These are phyloP conservation scores for Penicillium glabrum DNA, from an alignment of 2,329 filamentous ascomycete species.

Conservation along the genomic window DNA sequence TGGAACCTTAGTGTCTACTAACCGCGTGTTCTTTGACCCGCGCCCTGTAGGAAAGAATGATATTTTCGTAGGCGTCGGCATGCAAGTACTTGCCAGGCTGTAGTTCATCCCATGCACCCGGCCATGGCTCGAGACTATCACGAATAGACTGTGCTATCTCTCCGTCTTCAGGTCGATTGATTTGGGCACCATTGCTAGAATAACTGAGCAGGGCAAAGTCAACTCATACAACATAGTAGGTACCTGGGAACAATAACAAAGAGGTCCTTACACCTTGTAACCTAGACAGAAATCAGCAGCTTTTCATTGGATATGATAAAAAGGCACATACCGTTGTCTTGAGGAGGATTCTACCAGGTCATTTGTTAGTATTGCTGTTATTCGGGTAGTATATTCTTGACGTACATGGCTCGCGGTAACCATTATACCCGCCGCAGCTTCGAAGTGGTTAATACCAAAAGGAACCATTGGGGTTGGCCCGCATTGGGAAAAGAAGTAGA, in stretches of 20 bases:
- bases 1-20: not conserved
- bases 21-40: constrained; percentile 35
- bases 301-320: not conserved
- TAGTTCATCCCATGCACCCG: constrained; percentile 46
- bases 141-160: constrained; percentile 60
- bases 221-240: constrained; percentile 10
- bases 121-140: constrained; percentile 54
- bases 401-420: constrained; percentile 62
- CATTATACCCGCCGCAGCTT: constrained; percentile 62
- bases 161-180: constrained; percentile 61
- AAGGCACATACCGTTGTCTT: constrained; percentile 54
- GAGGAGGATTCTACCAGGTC: constrained; percentile 54
- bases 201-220: constrained; percentile 43
- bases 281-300: constrained; percentile 34
- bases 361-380: constrained; percentile 7
- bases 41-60: constrained; percentile 31
- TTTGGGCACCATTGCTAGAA: constrained; percentile 65
- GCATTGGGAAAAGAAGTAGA: constrained; percentile 58
- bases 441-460: constrained; percentile 56
- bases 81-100: constrained; percentile 41
- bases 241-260: not conserved
- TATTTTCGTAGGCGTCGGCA: constrained; percentile 26
- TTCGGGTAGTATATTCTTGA: not conserved
- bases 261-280: constrained; percentile 57
- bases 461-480: constrained; percentile 64